Evolutionary conservation across 2,329 filamentous ascomycete genomes (phyloP).

Genomic region (Akanthomyces dipterigenus): DNA sequence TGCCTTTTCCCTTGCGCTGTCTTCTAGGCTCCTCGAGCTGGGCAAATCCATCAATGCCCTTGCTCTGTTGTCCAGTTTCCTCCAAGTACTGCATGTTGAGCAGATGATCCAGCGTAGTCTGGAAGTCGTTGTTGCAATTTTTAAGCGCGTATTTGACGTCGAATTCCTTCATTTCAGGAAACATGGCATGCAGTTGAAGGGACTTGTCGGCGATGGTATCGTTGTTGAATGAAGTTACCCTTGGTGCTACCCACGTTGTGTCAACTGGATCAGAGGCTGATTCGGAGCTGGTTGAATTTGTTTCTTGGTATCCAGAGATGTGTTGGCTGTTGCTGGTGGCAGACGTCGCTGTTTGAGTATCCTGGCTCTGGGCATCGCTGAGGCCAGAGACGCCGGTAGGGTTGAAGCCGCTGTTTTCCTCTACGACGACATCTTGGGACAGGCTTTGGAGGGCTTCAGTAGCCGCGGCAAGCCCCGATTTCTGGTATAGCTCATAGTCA

Average conservation of each 20-base stretch:
- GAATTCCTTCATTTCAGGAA: constrained; percentile 59
- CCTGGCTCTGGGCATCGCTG: constrained; percentile 19
- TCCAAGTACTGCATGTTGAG: constrained; percentile 74
- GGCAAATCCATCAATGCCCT: constrained; percentile 78
- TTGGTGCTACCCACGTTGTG: constrained; percentile 19
- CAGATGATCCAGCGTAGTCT: constrained; percentile 69
- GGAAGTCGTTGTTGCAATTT: constrained; percentile 60
- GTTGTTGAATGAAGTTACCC: constrained; percentile 29
- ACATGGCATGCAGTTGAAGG: constrained; percentile 59
- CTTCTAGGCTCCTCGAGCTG: constrained; percentile 39
- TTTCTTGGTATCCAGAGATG: constrained; percentile 22
- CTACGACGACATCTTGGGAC: constrained; percentile 53
- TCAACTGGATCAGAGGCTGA: constrained; percentile 19
- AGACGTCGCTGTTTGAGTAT: constrained; percentile 18
- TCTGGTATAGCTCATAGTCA: constrained; percentile 61
- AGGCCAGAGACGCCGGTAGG: constrained; percentile 60
- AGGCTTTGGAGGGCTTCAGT: constrained; percentile 57
- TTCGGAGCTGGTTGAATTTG: constrained; percentile 24
- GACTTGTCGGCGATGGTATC: constrained; percentile 56
- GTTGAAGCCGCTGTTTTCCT: constrained; percentile 73
- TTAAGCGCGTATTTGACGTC: constrained; percentile 61
- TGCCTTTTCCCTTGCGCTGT: constrained; percentile 30
- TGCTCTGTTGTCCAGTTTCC: constrained; percentile 54
- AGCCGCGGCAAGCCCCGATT: constrained; percentile 45
- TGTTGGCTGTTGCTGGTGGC: constrained; percentile 23